These are phyloP conservation scores for Pachysandra terminalis DNA, from an alignment of 164 flowering plant species.

Conservation along the genomic window DNA sequence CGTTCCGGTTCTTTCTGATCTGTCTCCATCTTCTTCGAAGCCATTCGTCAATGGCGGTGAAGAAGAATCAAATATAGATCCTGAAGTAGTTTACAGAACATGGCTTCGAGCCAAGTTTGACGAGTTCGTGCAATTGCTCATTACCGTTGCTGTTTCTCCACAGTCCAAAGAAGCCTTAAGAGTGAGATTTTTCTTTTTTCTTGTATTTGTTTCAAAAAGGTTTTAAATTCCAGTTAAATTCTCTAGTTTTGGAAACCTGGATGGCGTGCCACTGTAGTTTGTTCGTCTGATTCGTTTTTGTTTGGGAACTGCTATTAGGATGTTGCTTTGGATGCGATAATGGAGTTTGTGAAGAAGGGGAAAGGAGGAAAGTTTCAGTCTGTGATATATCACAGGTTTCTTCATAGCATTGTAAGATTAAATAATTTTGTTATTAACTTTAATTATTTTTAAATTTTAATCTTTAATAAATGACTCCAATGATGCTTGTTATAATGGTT, in stretches of 20 bases:
- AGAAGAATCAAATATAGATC: slow-evolving; percentile 26
- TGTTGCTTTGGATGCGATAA: slow-evolving; percentile 67
- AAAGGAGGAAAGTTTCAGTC: slow-evolving; percentile 66
- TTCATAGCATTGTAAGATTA: slow-evolving; percentile 60
- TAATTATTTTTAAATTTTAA: background rate
- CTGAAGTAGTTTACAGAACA: slow-evolving; percentile 51
- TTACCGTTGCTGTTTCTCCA: slow-evolving; percentile 36
- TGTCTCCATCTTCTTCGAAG: slow-evolving; percentile 41
- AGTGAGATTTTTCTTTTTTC: slow-evolving; percentile 25
- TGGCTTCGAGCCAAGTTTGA: slow-evolving; percentile 87
- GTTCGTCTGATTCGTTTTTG: slow-evolving; percentile 1
- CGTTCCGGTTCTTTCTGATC: slow-evolving; percentile 52
- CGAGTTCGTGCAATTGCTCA: slow-evolving; percentile 45
- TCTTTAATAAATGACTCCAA: background rate
- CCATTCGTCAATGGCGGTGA: slow-evolving; percentile 4
- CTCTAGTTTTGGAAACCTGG: too few species aligned
- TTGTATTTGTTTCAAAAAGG: background rate
- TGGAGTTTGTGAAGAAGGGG: slow-evolving; percentile 85
- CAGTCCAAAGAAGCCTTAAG: slow-evolving; percentile 45
- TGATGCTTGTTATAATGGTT: background rate
- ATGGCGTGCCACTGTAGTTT: background rate
- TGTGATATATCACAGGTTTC: slow-evolving; percentile 55
- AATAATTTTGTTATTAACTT: background rate
- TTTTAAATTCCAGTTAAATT: background rate
- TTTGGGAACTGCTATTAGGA: slow-evolving; percentile 36